phyloP scores from a whole-genome alignment of 1,139 yeast species.

The Eremothecium coryli region DNA sequence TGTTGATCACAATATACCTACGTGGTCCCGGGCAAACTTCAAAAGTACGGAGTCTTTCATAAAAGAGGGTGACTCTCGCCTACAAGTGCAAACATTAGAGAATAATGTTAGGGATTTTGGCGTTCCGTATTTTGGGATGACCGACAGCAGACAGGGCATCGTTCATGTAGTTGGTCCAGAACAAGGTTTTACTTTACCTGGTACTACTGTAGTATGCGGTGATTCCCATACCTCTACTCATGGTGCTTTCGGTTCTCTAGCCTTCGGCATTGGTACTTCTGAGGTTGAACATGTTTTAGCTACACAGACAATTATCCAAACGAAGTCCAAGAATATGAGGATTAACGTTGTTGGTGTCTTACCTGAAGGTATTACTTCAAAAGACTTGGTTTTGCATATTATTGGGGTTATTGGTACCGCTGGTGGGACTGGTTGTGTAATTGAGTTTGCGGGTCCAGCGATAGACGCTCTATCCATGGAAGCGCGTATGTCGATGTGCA shows the following conservation, averaged over 20 bases:
- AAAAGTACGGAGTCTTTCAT: conserved; percentile 73
- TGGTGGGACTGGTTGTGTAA: conserved; percentile 96
- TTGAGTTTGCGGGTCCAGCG: conserved; percentile 95
- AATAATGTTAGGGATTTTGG: conserved; percentile 84
- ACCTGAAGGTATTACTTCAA: conserved; percentile 82
- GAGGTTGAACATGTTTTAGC: conserved; percentile 98
- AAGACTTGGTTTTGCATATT: conserved; percentile 87
- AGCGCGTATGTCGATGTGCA: conserved; percentile 99
- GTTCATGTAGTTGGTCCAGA: conserved; percentile 98
- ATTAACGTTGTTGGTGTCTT: conserved; percentile 76
- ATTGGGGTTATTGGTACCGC: conserved; percentile 98
- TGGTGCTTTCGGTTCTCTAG: conserved; percentile 97
- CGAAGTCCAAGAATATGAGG: conserved; percentile 93
- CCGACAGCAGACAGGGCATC: conserved; percentile 90
- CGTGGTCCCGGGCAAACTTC: conserved; percentile 69
- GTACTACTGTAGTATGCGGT: conserved; percentile 97
- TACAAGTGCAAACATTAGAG: conserved; percentile 88
- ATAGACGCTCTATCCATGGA: conserved; percentile 86
- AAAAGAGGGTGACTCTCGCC: conserved; percentile 79
- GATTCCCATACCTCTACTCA: conserved; percentile 98
- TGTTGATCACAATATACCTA: conserved; percentile 96
- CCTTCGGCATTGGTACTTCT: conserved; percentile 97
- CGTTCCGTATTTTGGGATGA: conserved; percentile 88
- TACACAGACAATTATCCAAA: conserved; percentile 90
- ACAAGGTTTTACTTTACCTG: conserved; percentile 96